Conservation (phyloP, 805 yeast genomes). For the Metschnikowia amazonensis region DNA sequence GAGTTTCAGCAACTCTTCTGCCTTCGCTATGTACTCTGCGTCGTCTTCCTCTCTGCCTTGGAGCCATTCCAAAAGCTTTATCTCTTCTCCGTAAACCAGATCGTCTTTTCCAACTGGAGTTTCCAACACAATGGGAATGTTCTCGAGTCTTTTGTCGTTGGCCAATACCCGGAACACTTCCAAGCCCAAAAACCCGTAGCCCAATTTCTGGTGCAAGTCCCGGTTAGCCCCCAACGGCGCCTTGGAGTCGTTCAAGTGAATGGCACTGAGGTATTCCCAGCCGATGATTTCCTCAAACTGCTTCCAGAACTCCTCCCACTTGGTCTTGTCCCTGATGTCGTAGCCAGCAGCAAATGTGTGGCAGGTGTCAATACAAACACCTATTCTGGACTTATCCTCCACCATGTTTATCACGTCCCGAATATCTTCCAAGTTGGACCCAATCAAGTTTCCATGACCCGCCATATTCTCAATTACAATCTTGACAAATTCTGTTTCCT, state of each 20-base stretch:
- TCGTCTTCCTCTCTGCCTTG: conserved; percentile 54
- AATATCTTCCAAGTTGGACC: conserved; percentile 74
- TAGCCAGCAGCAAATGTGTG: conserved; percentile 97
- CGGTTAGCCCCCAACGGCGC: conserved; percentile 88
- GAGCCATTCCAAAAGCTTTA: conserved; percentile 79
- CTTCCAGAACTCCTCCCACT: conserved; percentile 66
- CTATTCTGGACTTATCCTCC: conserved; percentile 81
- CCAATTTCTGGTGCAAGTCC: conserved; percentile 87
- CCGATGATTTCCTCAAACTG: conserved; percentile 76
- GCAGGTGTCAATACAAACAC: conserved; percentile 95
- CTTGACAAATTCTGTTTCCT: conserved; percentile 71
- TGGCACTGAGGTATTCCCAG: conserved; percentile 64
- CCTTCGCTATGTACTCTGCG: conserved; percentile 48
- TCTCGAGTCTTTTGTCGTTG: conserved; percentile 56
- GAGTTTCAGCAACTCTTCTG: conserved; percentile 44
- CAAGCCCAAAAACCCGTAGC: conserved; percentile 83
- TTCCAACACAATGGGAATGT: conserved; percentile 79
- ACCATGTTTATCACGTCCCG: conserved; percentile 68
- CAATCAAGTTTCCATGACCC: conserved; percentile 89
- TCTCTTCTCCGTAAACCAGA: conserved; percentile 70
- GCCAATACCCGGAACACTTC: conserved; percentile 79
- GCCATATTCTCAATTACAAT: conserved; percentile 97
- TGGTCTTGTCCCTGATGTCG: conserved; percentile 62
- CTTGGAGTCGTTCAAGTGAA: conserved; percentile 92
- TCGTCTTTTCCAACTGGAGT: conserved; percentile 76